Evolutionary conservation across 1,284 basidiomycete species (phyloP), one percentile per base, ranked within the genome.

Genomic region (Pseudozyma sp.): DNA sequence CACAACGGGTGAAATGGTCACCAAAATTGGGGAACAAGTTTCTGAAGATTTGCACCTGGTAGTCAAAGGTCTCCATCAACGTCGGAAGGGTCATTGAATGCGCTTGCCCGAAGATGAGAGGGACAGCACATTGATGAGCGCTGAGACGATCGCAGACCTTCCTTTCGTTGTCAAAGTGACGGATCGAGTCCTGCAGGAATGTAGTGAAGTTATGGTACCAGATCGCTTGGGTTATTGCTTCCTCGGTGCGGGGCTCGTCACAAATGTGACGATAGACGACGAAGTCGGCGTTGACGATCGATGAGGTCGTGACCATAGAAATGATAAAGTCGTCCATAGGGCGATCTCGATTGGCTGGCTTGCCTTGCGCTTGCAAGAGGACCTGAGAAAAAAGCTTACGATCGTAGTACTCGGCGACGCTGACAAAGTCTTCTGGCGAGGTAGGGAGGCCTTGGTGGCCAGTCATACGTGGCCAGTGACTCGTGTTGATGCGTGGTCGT

Each of bases 1-100:
- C 70, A 49, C 70, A 72, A 21, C 56, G 64, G 31, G 4, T 52
- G 25, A 59, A 52, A 45, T 66, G 58, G 8, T 68, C 59, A 11
- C 70, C 70, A 42, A 72, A 72, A 31, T 67, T 72, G 52, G 70
- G 70, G 31, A 72, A 72, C 13, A 72, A 53, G 34, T 72, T 72
- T 21, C 54, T 53, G 31, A 68, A 64, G 70, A 72, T 56, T 44
- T 67, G 52, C 19, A 72, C 36, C 21, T 72, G 70, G 18, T 56
- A 59, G 31, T 59, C 43, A 35, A 72, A 48, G 3, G 35, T 45
- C 42, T 63, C 14, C 19, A 72, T 10, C 34, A 72, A 54, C 8
- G 48, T 45, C 9, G 63, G 64, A 25, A 57, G 35, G 12, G 64
- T 36, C 64, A 64, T 67, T 9, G 53, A 34, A 13, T 21, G 14